Evolutionary conservation across 345 rosid species (phyloP).

Genomic region (Diplotaxis tenuifolia): DNA sequence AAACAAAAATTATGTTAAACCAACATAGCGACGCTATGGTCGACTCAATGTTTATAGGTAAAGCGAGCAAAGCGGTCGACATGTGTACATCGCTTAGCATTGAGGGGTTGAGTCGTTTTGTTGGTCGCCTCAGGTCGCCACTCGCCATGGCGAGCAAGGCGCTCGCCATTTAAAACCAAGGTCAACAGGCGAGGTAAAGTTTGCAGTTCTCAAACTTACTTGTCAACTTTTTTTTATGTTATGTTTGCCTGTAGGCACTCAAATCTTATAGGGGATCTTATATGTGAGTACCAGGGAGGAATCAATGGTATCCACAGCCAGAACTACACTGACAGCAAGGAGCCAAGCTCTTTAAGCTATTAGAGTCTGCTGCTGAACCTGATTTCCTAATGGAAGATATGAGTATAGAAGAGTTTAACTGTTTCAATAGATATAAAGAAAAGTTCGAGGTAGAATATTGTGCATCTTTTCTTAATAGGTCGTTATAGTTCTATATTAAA

Average conservation of each 20-base stretch:
- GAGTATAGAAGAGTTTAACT: conserved; percentile 74
- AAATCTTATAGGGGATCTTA: conserved; percentile 56
- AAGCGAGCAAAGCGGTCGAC: no score
- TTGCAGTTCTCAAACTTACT: conserved; percentile 6
- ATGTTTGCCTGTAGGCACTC: conserved; percentile 56
- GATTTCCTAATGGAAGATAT: conserved; percentile 92
- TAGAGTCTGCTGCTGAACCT: conserved; percentile 88
- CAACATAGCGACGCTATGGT: no score
- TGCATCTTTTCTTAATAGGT: conserved; percentile 1
- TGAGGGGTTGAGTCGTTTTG: no score
- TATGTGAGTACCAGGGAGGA: conserved; percentile 62
- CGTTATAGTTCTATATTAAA: background rate
- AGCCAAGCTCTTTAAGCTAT: conserved; percentile 64
- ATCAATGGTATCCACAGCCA: conserved; percentile 38
- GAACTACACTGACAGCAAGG: conserved; percentile 74
- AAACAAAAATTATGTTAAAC: no score
- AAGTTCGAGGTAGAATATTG: conserved; percentile 64
- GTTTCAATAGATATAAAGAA: conserved; percentile 62
- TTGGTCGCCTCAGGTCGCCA: no score
- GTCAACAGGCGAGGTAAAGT: background rate
- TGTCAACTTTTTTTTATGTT: background rate
- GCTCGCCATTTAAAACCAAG: no score
- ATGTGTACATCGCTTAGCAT: no score
- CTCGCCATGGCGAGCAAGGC: no score
- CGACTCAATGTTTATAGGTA: no score